Evolutionary conservation across 176 grass and related monocot species (phyloP).

Genomic region (Raddia distichophylla): DNA sequence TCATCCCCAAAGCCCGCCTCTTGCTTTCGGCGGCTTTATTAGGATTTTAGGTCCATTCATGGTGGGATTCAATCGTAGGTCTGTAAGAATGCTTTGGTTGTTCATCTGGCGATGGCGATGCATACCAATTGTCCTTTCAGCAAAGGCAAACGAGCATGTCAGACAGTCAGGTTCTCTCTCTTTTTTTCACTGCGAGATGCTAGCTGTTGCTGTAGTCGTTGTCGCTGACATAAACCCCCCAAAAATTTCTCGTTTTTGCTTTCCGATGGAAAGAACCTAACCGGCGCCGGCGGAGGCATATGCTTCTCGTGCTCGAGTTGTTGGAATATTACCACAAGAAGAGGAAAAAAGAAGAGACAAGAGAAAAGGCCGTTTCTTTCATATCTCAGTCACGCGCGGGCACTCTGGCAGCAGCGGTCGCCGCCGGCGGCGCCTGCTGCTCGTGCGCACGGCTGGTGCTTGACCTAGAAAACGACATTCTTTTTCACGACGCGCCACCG

Average conservation of each 20-base stretch:
- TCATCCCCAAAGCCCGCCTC: neutral
- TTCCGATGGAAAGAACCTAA: neutral
- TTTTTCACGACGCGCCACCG: slow-evolving; percentile 27
- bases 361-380: neutral
- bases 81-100: neutral
- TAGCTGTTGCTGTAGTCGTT: neutral
- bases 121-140: neutral
- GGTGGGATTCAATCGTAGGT: neutral
- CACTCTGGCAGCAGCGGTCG: too few species aligned
- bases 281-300: slow-evolving; percentile 13
- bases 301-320: neutral
- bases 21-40: neutral
- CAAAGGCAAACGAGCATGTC: neutral
- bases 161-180: too few species aligned
- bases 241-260: neutral
- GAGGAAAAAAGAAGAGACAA: neutral
- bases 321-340: neutral
- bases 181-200: neutral
- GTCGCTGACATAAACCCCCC: neutral
- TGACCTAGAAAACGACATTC: slow-evolving; percentile 32
- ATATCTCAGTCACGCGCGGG: slow-evolving; percentile 2
- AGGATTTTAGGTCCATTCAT: neutral
- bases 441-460: neutral
- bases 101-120: neutral
- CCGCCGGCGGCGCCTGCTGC: slow-evolving; percentile 3